Evolutionary conservation across 2,329 filamentous ascomycete genomes (phyloP).

Genomic region (Graphilbum ipis-grandicollis): DNA sequence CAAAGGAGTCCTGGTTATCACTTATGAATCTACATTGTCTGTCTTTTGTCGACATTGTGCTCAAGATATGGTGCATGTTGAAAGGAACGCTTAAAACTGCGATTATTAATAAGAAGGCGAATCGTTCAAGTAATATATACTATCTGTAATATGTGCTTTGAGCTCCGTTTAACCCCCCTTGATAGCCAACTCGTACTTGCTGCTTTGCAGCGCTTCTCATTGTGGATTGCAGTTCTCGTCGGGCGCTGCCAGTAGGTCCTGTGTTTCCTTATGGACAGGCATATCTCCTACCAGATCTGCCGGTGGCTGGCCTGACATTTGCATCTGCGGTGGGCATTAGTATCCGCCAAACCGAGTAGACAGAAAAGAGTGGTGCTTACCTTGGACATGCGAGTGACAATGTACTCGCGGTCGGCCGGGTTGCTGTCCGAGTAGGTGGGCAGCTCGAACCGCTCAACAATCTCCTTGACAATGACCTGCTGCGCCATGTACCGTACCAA

Average conservation of each 20-base stretch:
- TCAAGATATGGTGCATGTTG: too few relatives aligned
- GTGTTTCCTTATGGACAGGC: slow-evolving; percentile 62
- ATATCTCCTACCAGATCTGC: slow-evolving; percentile 83
- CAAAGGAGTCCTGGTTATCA: too few relatives aligned
- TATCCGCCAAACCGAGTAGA: too few relatives aligned
- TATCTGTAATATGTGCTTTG: too few relatives aligned
- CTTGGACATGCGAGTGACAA: slow-evolving; percentile 96
- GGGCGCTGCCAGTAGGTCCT: slow-evolving; percentile 46
- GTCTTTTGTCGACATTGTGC: too few relatives aligned
- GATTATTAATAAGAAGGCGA: too few relatives aligned
- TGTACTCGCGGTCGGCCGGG: slow-evolving; percentile 67
- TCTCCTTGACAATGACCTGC: slow-evolving; percentile 62
- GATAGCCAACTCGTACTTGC: not conserved
- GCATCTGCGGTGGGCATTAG: slow-evolving; percentile 88
- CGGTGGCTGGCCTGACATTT: slow-evolving; percentile 81
- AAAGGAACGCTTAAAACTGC: too few relatives aligned
- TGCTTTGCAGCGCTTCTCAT: too few relatives aligned
- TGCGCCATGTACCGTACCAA: slow-evolving; percentile 68
- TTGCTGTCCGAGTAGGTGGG: slow-evolving; percentile 69
- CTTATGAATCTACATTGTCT: too few relatives aligned
- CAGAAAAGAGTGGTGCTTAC: slow-evolving; percentile 26
- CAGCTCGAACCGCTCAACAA: slow-evolving; percentile 77
- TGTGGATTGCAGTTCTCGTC: slow-evolving; percentile 48
- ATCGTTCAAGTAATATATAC: too few relatives aligned
- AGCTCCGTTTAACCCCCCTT: not conserved